Evolutionary conservation across 2,329 filamentous ascomycete species (phyloP), one percentile per base, ranked within the genome.

Genomic region (Verticillium dahliae): DNA sequence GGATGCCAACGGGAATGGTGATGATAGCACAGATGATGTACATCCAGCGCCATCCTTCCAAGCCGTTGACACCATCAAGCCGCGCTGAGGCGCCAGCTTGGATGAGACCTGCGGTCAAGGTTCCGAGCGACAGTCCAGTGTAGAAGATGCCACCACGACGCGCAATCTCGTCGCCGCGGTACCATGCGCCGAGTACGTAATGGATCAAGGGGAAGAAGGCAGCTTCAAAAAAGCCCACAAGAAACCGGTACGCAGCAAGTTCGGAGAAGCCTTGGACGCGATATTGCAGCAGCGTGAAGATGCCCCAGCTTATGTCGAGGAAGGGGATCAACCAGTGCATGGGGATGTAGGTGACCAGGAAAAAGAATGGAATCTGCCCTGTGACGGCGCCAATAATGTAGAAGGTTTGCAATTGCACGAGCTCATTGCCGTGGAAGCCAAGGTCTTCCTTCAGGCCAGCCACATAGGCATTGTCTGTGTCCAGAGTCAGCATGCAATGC

Each of bases 251-350:
- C 0, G 79, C 79, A 56, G 78, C 78, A 9, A 85, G 62, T 59
- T 85, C 82, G 0, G 76, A 75, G 63, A 77, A 84, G 1, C 75
- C 73, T 2, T 75, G 71, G 1, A 78, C 78, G 5, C 82, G 78
- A 60, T 80, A 85, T 62, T 85, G 82, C 3, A 85, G 71, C 9
- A 87, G 73, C 0, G 83, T 86, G 62, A 86, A 82, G 15, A 85
- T 69, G 0, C 82, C 82, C 84, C 84, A 86, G 1, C 73, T 69
- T 1, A 85, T 65, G 62, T 85, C 81, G 63, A 84, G 73, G 9
- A 75, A 73, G 0, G 83, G 83, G 6, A 85, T 76, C 0, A 82
- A 65, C 70, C 77, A 84, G 60, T 78, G 75, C 70, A 85, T 80
- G 0, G 80, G 73, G 6, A 74, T 61, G 15, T 72, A 68, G 15